Evolutionary conservation across 2,329 filamentous ascomycete species (phyloP).

Genomic region (Ascochyta lentis): DNA sequence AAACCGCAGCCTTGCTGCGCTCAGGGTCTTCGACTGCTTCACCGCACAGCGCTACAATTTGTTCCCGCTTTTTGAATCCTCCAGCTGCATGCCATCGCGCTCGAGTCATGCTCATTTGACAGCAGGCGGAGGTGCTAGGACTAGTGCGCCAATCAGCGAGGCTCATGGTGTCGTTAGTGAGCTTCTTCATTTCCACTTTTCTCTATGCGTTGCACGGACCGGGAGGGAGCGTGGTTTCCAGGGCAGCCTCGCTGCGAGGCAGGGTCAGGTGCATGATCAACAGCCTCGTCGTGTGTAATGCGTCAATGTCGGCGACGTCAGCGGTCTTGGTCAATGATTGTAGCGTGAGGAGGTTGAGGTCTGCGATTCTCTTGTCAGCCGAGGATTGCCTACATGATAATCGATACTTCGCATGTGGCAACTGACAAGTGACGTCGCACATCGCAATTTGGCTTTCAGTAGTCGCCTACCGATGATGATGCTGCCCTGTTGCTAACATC

Average conservation of each 20-base stretch:
- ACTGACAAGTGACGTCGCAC: constrained; percentile 19
- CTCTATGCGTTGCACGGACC: constrained; percentile 37
- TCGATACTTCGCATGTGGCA: neutral
- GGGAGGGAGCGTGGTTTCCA: constrained; percentile 17
- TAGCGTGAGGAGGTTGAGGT: neutral
- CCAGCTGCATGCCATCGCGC: constrained; percentile 11
- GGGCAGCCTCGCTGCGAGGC: constrained; percentile 22
- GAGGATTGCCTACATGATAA: neutral
- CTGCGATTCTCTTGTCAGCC: neutral
- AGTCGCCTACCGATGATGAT: constrained; percentile 5
- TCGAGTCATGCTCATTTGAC: constrained; percentile 32
- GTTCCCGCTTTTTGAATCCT: constrained; percentile 17
- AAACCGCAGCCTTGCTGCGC: neutral
- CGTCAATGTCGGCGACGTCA: neutral
- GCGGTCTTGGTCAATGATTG: neutral
- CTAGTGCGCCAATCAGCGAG: constrained; percentile 35
- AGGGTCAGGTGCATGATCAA: constrained; percentile 18
- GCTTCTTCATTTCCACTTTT: constrained; percentile 44
- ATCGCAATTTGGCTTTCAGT: constrained; percentile 26
- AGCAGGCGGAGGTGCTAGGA: constrained; percentile 25
- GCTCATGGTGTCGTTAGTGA: constrained; percentile 11
- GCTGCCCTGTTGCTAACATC: constrained; percentile 19
- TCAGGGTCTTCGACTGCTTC: constrained; percentile 1
- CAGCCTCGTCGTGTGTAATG: constrained; percentile 13
- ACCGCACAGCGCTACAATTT: neutral